Conservation (phyloP, 2,329 filamentous ascomycete genomes). For the Sclerotinia minor region DNA sequence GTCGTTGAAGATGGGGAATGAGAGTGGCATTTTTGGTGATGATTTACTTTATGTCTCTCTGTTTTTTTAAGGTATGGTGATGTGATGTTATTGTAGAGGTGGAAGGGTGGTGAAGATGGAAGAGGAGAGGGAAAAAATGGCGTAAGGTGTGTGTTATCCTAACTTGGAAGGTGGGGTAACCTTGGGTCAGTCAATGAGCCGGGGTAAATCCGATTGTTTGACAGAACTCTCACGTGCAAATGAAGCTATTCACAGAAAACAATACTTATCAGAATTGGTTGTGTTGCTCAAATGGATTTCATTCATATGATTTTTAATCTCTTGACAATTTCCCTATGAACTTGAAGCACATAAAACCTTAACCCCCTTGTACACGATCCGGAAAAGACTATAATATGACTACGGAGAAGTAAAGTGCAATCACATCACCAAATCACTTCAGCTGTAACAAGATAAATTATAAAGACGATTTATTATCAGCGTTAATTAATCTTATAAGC, state of each 20-base stretch:
- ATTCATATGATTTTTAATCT: background rate
- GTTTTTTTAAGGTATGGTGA: background rate
- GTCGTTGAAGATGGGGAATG: background rate
- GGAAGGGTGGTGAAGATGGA: background rate
- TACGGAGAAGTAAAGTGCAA: too few species aligned
- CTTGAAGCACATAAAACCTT: too few species aligned
- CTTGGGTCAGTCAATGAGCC: background rate
- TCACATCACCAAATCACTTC: too few species aligned
- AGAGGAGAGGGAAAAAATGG: background rate
- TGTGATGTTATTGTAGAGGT: background rate
- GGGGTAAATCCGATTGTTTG: background rate
- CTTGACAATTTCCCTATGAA: too few species aligned
- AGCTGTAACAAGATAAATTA: too few species aligned
- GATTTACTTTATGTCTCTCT: background rate
- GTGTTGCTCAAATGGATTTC: background rate
- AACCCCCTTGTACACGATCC: too few species aligned
- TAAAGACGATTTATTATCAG: too few species aligned
- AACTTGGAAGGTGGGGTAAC: constrained; percentile 5
- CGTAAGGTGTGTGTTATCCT: too few species aligned
- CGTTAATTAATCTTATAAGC: too few species aligned
- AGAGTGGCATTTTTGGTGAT: constrained; percentile 1
- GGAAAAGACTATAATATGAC: too few species aligned
- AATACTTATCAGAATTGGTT: background rate
- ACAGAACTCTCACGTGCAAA: background rate
- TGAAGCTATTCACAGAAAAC: background rate